Evolutionary conservation across 2,329 filamentous ascomycete genomes (phyloP), one percentile per base, ranked within the genome.

Genomic region (Penicillium sp.): DNA sequence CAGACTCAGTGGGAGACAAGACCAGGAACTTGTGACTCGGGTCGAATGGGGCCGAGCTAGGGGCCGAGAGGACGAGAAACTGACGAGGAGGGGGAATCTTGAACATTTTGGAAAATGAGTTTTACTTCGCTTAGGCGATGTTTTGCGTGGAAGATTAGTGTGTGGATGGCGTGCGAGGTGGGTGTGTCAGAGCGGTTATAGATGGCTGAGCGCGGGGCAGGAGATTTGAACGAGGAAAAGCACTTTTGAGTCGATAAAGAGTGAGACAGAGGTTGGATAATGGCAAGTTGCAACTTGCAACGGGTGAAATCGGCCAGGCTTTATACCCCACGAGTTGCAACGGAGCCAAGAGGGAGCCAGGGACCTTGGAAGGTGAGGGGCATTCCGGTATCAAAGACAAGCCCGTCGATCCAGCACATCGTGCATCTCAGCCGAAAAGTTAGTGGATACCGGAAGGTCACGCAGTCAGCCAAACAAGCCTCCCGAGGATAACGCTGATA

Each of bases 41-140:
- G 54, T 64, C 50, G 39, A 64, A 64, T 1, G 66, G 66, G 11
- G 56, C 57, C 53, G 61, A 62, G 41, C 54, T 59, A 36, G 55
- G 35, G 47, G 65, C 65, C 50, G 67, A 70, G 55, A 70, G 68
- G 36, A 74, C 66, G 59, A 74, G 68, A 63, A 73, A 74, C 54
- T 37, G 39, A 36, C 69, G 69, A 62, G 61, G 56, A 59, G 68
- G 65, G 56, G 71, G 62, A 55, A 70, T 70, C 55, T 65, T 46
- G 60, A 69, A 70, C 71, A 74, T 74, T 60, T 59, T 73, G 63
- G 44, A 46, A 52, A 35, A 53, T 36, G n/a, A 50, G 54, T 54
- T 18, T 35, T 50, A 18, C 37, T 16, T 52, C 50, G 31, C 46
- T 35, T 35, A 35, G 43, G 54, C 36, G 37, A 56, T 56, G 39